Evolutionary conservation across 192 early-diverging fungal genomes (phyloP).

Genomic region (Coemansia sp.): DNA sequence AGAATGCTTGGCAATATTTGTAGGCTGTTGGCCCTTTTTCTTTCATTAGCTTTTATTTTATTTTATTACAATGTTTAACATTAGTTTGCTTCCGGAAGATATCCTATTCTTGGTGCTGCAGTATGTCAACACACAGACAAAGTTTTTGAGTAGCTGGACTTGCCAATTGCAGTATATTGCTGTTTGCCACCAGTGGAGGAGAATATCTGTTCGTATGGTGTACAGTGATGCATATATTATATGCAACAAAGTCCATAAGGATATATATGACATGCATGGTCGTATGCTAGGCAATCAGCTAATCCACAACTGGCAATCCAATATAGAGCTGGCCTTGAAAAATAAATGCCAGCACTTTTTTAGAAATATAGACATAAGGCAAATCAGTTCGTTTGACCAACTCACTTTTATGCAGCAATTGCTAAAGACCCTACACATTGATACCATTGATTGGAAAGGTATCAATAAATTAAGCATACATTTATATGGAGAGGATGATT

Average conservation of each 20-base stretch:
- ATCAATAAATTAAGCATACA: not conserved
- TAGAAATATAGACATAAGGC: not conserved
- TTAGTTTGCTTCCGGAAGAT: not conserved
- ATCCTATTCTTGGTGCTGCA: not conserved
- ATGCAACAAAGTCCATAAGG: not conserved
- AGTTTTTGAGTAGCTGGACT: not conserved
- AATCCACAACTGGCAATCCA: not conserved
- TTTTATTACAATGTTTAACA: not conserved
- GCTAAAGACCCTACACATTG: not conserved
- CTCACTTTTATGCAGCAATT: not conserved
- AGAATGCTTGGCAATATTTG: not conserved
- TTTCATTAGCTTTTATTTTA: not conserved
- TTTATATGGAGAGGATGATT: not conserved
- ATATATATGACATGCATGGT: not conserved
- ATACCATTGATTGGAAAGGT: not conserved
- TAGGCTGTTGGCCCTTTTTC: not conserved
- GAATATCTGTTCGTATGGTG: not conserved
- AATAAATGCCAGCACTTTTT: not conserved
- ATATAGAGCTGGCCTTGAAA: not conserved
- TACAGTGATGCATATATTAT: not conserved
- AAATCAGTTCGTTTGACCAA: no score
- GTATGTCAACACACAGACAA: not conserved
- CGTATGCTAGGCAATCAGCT: not conserved
- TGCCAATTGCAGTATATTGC: not conserved
- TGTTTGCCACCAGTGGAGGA: not conserved